These are phyloP conservation scores for Cryptococcus wingfieldii DNA, from an alignment of 1,284 basidiomycete species.

Conservation along the genomic window DNA sequence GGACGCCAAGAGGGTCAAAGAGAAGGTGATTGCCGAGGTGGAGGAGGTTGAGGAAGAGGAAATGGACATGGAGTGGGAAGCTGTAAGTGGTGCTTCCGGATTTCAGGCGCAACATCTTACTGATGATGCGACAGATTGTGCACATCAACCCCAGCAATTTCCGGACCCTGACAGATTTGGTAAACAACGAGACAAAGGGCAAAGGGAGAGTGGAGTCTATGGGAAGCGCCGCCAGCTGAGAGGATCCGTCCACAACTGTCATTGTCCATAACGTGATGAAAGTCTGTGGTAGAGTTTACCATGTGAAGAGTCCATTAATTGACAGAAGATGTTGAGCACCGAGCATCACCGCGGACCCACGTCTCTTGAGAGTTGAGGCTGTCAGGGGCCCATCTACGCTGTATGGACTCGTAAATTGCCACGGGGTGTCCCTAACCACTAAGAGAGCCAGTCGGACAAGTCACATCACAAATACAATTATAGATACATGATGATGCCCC, in stretches of 20 bases:
- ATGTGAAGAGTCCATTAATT: too few relatives aligned
- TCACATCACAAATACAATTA: neutral
- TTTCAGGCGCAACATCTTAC: neutral
- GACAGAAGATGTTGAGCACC: too few relatives aligned
- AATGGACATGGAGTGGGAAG: constrained; percentile 74
- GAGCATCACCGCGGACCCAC: too few relatives aligned
- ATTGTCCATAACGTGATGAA: too few relatives aligned
- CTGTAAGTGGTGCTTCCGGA: constrained; percentile 55
- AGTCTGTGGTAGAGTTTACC: too few relatives aligned
- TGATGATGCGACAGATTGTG: constrained; percentile 58
- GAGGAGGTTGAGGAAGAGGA: constrained; percentile 85
- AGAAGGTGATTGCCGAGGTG: constrained; percentile 66
- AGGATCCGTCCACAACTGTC: neutral
- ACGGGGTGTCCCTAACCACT: neutral
- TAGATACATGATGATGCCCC: neutral
- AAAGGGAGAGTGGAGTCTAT: constrained; percentile 79
- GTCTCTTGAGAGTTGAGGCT: too few relatives aligned
- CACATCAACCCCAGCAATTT: constrained; percentile 91
- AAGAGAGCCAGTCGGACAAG: too few relatives aligned
- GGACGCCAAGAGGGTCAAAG: constrained; percentile 68
- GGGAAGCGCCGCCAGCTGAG: constrained; percentile 36
- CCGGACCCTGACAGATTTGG: constrained; percentile 78
- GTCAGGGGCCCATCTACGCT: too few relatives aligned
- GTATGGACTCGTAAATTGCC: neutral
- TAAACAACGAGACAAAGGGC: constrained; percentile 76